A percentile compares a stretch with the other conserved stretches of the same genome.
phyloP scores from a whole-genome alignment of 768 basidiomycete genomes.

The Holtermannia corniformis region DNA sequence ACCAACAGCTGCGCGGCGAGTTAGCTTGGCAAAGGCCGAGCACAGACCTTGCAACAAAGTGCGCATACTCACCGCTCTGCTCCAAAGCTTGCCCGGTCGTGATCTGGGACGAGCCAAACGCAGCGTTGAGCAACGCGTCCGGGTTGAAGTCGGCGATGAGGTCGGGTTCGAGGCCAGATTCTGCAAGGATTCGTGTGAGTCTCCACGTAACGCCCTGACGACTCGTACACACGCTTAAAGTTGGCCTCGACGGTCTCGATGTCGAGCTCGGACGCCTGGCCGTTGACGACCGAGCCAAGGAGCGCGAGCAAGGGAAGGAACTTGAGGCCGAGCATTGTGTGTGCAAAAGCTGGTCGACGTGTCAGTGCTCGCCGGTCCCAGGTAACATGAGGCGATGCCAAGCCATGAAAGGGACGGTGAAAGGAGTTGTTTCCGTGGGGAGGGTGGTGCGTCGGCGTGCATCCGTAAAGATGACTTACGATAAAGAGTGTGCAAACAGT shows the following conservation, averaged over 20 bases:
- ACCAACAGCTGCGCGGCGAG: slow-evolving; percentile 48
- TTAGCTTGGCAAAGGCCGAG: not conserved
- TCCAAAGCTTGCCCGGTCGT: slow-evolving; percentile 54
- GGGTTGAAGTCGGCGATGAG: slow-evolving; percentile 56
- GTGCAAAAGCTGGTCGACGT: not conserved
- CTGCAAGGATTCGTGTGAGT: slow-evolving; percentile 9
- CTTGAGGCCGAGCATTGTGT: slow-evolving; percentile 14
- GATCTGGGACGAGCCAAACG: slow-evolving; percentile 50
- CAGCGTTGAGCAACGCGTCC: slow-evolving; percentile 50
- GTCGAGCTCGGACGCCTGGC: slow-evolving; percentile 48
- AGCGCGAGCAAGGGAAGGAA: slow-evolving; percentile 32
- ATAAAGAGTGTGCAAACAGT: too few species aligned
- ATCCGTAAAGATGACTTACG: too few species aligned
- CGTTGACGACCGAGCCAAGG: slow-evolving; percentile 46
- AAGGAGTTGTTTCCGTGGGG: too few species aligned
- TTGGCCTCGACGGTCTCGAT: slow-evolving; percentile 60
- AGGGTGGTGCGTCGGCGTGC: too few species aligned
- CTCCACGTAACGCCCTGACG: not conserved
- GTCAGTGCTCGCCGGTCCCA: too few species aligned
- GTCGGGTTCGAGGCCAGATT: slow-evolving; percentile 51
- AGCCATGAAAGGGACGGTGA: too few species aligned
- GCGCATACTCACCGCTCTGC: slow-evolving; percentile 49
- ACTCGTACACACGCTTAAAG: slow-evolving; percentile 44
- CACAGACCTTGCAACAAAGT: not conserved
- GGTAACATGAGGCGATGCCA: too few species aligned